Base-by-base conservation (phyloP, 495 filamentous ascomycete species). In the Rhizodiscina lignyota region DNA sequence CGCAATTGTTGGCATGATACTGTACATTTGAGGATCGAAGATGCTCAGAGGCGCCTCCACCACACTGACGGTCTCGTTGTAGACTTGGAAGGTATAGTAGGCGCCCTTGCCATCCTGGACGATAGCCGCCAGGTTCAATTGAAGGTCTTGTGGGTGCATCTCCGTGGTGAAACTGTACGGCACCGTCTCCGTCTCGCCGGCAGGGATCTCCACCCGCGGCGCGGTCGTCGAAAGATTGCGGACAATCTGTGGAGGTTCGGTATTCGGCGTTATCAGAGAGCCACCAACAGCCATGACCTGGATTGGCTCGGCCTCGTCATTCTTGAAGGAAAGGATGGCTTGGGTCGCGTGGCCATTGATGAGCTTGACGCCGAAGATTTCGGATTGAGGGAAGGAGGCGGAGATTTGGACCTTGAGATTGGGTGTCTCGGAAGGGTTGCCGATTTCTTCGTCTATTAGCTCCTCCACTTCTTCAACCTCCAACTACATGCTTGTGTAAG, bases 1-100 rank as follows among this genome's bases (percentile, higher is more conserved):
- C 30, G 48, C 41, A 15, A 35, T 40, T 29, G 15, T 16, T 20
- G 23, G 22, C 34, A 42, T 18, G 11, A 31, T 21, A 34, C 54
- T 73, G 63, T 66, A 94, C 87, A 93, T 87, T 53, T 94, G 87
- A 36, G 89, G 89, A 54, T 97, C 89, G 45, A 97, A 79, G 52
- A 97, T 69, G 66, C 77, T 87, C 40, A 77, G 83, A 41, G 92
- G 85, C 2, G 84, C 73, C 60, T 97, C 89, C 18, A 94, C 83
- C 36, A 97, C 73, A 59, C 66, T 78, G 41, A 94, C 84, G 21
- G 81, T 79, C 52, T 78, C 79, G 55, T 92, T 85, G 66, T 79
- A 87, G 23, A 82, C 79, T 48, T 73, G 67, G 19, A 93, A 54
- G 37, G 82, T 80, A 60, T 79, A 82, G 50, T 80, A 62, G 18